phyloP scores from a whole-genome alignment of 306 rosid genomes.

The Quercus wislizeni region DNA sequence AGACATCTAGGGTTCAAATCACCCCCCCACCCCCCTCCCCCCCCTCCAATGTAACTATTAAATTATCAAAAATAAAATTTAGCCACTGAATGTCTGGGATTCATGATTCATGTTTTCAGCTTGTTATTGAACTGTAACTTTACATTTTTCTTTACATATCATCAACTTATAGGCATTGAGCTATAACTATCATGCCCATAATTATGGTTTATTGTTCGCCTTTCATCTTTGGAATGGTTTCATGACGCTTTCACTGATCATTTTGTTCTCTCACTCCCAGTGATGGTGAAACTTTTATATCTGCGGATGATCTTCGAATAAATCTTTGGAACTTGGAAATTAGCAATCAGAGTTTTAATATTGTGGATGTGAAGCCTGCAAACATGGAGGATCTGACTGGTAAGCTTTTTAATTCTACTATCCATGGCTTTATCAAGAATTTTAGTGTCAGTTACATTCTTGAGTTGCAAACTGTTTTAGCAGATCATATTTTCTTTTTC shows the following conservation, averaged over 20 bases:
- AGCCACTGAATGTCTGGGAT: neutral
- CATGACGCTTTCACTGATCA: constrained; percentile 14
- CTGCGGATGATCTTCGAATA: constrained; percentile 98
- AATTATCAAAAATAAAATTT: neutral
- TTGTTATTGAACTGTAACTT: neutral
- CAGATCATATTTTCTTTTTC: neutral
- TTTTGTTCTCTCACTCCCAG: constrained; percentile 37
- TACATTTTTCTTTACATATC: neutral
- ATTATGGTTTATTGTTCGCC: neutral
- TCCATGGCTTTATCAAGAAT: neutral
- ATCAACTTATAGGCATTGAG: neutral
- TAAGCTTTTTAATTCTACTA: constrained; percentile 35
- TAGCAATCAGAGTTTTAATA: constrained; percentile 96
- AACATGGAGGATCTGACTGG: constrained; percentile 99
- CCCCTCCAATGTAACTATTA: too few species aligned
- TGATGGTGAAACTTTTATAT: constrained; percentile 98
- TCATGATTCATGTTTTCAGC: neutral
- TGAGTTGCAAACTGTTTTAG: neutral
- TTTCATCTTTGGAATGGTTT: constrained; percentile 14
- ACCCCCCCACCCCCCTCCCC: too few species aligned
- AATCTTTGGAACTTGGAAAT: constrained; percentile 99
- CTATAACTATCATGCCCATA: neutral
- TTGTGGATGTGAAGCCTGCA: constrained; percentile 97
- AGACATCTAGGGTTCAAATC: too few species aligned
- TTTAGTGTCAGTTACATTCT: neutral